Percentiles rank a stretch among this genome's conserved stretches.
Evolutionary conservation across 176 grass and related monocot genomes (phyloP).

Genomic region (Eragrostis nindensis): DNA sequence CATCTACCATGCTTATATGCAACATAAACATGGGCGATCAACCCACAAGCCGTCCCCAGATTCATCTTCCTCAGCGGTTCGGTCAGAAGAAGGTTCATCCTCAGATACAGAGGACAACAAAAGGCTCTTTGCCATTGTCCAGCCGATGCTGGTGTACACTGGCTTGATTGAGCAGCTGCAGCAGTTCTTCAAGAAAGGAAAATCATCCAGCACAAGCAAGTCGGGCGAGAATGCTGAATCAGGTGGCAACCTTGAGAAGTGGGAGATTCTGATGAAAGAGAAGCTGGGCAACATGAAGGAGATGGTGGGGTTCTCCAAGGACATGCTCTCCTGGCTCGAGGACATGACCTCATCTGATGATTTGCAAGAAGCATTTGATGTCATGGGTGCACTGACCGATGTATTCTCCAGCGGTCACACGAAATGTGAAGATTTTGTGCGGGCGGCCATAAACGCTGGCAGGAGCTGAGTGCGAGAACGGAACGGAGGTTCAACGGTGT

Average conservation of each 20-base stretch:
- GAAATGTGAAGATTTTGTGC: slow-evolving; percentile 81
- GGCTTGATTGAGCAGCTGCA: slow-evolving; percentile 94
- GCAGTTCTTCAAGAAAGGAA: slow-evolving; percentile 80
- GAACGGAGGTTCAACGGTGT: not conserved
- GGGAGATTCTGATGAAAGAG: slow-evolving; percentile 93
- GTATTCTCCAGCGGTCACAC: slow-evolving; percentile 65
- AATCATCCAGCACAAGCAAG: slow-evolving; percentile 38
- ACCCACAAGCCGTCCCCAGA: slow-evolving; percentile 49
- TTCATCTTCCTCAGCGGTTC: slow-evolving; percentile 8
- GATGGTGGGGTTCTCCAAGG: slow-evolving; percentile 73
- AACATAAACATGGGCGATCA: slow-evolving; percentile 78
- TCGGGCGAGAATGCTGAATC: slow-evolving; percentile 26
- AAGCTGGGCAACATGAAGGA: slow-evolving; percentile 87
- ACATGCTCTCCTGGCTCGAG: slow-evolving; percentile 81
- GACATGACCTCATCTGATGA: slow-evolving; percentile 77
- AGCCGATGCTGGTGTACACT: slow-evolving; percentile 89
- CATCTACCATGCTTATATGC: slow-evolving; percentile 92
- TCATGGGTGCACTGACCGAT: slow-evolving; percentile 71
- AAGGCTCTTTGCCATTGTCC: slow-evolving; percentile 72
- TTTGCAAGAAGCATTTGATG: slow-evolving; percentile 93
- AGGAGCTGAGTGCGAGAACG: slow-evolving; percentile 25
- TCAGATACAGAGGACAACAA: slow-evolving; percentile 53
- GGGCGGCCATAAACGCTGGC: slow-evolving; percentile 52
- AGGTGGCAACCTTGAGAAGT: slow-evolving; percentile 44
- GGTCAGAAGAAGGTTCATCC: slow-evolving; percentile 71